These are phyloP conservation scores for Vicia villosa DNA, from an alignment of 306 rosid genomes.

Conservation along the genomic window DNA sequence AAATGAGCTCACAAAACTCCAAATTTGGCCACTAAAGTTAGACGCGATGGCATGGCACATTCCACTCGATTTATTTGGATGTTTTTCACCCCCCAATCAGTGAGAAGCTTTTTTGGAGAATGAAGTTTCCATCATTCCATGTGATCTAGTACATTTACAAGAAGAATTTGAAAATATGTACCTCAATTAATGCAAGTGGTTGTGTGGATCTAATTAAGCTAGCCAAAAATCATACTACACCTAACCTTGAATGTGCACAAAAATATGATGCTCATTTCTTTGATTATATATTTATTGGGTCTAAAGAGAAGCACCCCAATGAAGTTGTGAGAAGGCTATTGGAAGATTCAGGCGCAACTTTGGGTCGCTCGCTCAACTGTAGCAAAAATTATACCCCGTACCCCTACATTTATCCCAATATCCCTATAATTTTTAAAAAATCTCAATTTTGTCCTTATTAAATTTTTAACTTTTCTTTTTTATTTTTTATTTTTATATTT, in stretches of 20 bases:
- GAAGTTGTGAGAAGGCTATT: too few relatives aligned
- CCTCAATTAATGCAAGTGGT: not conserved
- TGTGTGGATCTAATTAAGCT: not conserved
- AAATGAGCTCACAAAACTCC: slow-evolving; percentile 65
- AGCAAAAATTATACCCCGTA: too few relatives aligned
- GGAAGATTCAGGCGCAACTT: too few relatives aligned
- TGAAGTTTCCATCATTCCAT: slow-evolving; percentile 37
- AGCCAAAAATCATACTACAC: too few relatives aligned
- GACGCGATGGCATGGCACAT: slow-evolving; percentile 52
- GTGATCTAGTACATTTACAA: slow-evolving; percentile 18
- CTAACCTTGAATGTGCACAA: not conserved
- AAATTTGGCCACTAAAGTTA: slow-evolving; percentile 51
- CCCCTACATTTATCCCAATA: too few relatives aligned
- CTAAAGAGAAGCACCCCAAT: too few relatives aligned
- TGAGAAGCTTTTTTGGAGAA: slow-evolving; percentile 30
- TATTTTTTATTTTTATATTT: too few relatives aligned
- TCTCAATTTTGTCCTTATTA: too few relatives aligned
- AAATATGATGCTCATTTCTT: not conserved
- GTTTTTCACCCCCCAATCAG: slow-evolving; percentile 29
- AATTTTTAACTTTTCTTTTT: too few relatives aligned
- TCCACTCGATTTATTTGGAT: slow-evolving; percentile 43
- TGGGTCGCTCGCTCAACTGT: too few relatives aligned
- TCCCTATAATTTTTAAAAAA: too few relatives aligned
- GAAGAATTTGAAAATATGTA: slow-evolving; percentile 22
- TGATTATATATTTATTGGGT: too few relatives aligned